phyloP scores from a whole-genome alignment of 2,329 filamentous ascomycete species.

The Truncatella angustata region DNA sequence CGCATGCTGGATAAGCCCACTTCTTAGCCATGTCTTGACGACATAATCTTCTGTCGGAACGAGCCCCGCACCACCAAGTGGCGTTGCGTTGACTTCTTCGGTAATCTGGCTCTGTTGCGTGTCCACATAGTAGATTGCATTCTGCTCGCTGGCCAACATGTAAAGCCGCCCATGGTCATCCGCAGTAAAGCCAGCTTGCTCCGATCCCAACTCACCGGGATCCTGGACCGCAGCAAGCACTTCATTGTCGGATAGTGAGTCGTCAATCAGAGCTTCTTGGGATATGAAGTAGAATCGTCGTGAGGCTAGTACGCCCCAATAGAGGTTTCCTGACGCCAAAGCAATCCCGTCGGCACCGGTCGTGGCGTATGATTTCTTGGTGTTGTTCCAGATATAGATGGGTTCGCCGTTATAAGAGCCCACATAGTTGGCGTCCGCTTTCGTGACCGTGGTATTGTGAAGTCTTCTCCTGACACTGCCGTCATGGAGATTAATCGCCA shows the following conservation, averaged over 20 bases:
- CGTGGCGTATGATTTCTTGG: conserved; percentile 24
- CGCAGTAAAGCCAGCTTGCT: conserved; percentile 40
- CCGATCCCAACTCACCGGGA: conserved; percentile 35
- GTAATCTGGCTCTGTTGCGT: conserved; percentile 31
- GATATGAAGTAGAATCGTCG: conserved; percentile 38
- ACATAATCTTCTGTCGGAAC: conserved; percentile 34
- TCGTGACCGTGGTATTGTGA: conserved; percentile 34
- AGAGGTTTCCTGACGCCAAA: conserved; percentile 36
- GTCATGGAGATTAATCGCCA: conserved; percentile 36
- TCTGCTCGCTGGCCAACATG: conserved; percentile 39
- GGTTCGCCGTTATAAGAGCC: conserved; percentile 33
- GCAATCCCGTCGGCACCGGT: conserved; percentile 36
- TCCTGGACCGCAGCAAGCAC: conserved; percentile 34
- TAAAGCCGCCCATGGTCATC: conserved; percentile 39
- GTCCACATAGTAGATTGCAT: conserved; percentile 41
- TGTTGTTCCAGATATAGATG: conserved; percentile 35
- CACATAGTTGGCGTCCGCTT: conserved; percentile 36
- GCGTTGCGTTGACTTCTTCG: conserved; percentile 31
- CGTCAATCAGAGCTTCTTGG: conserved; percentile 31
- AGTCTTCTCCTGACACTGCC: conserved; percentile 33
- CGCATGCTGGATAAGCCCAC: conserved; percentile 39
- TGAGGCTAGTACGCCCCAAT: conserved; percentile 39
- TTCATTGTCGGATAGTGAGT: conserved; percentile 29
- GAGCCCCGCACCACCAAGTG: conserved; percentile 28
- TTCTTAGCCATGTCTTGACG: conserved; percentile 37